Percentiles rank a stretch among this genome's conserved stretches.
Evolutionary conservation across 305 asterid species (phyloP).

Genomic region (Fraxinus greggii): DNA sequence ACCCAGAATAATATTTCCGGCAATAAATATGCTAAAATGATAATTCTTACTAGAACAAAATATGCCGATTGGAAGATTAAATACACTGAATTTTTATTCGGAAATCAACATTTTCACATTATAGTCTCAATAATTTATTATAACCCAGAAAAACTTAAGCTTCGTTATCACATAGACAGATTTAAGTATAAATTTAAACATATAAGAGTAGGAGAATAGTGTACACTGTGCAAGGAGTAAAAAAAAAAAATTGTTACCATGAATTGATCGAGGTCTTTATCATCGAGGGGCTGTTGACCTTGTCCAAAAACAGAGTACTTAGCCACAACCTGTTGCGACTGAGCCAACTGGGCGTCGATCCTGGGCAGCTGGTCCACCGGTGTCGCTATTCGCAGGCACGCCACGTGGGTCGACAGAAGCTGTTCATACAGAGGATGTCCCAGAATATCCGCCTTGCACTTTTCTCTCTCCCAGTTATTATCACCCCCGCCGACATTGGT

Average conservation of each 20-base stretch:
- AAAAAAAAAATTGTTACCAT: slow-evolving; percentile 42
- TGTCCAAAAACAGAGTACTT: slow-evolving; percentile 73
- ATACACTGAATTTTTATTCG: background rate
- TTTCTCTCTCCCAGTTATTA: slow-evolving; percentile 71
- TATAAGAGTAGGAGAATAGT: background rate
- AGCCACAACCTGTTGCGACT: slow-evolving; percentile 82
- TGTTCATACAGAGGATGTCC: slow-evolving; percentile 83
- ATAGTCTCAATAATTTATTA: background rate
- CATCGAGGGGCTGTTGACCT: slow-evolving; percentile 52
- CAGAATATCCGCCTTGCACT: slow-evolving; percentile 77
- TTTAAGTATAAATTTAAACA: background rate
- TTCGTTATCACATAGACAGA: background rate
- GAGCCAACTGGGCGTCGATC: slow-evolving; percentile 88
- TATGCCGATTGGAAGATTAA: background rate
- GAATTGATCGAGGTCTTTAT: slow-evolving; percentile 82
- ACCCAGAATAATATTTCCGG: background rate
- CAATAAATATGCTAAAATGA: background rate
- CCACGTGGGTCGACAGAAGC: slow-evolving; percentile 82
- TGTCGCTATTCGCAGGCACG: slow-evolving; percentile 90
- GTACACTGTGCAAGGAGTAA: background rate
- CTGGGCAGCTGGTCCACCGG: slow-evolving; percentile 97
- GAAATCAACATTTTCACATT: background rate
- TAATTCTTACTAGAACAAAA: background rate
- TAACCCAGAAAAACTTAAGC: background rate
- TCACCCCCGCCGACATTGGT: slow-evolving; percentile 35